Conservation (phyloP, 176 grass and related monocot genomes). For the Eragrostis nindensis region DNA sequence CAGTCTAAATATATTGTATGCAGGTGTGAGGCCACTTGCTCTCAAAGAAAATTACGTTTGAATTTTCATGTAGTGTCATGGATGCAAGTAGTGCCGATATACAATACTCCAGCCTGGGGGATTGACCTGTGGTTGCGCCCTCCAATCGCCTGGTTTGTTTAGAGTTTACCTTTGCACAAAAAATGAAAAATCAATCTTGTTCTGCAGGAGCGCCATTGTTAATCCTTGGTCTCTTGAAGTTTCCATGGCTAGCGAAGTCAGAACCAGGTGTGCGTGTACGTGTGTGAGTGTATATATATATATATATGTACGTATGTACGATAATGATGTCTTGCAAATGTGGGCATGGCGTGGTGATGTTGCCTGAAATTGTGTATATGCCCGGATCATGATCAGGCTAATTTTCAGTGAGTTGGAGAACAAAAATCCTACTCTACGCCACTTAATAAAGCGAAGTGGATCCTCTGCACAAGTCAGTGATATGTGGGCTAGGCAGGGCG, state of each 20-base stretch:
- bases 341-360: not conserved
- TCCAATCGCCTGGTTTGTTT: slow-evolving; percentile 35
- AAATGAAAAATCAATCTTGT: too few species aligned
- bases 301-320: not conserved
- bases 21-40: not conserved
- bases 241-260: slow-evolving; percentile 40
- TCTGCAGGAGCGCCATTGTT: too few species aligned
- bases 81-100: not conserved
- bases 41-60: slow-evolving; percentile 6
- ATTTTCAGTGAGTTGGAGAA: too few species aligned
- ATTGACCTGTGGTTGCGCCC: slow-evolving; percentile 30
- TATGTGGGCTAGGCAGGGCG: too few species aligned
- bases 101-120: slow-evolving; percentile 27
- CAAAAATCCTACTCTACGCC: too few species aligned
- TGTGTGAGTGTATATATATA: too few species aligned
- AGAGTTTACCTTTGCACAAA: not conserved
- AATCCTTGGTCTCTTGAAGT: slow-evolving; percentile 1
- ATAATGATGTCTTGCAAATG: slow-evolving; percentile 33
- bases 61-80: slow-evolving; percentile 8
- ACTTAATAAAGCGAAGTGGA: too few species aligned
- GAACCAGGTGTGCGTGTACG: not conserved
- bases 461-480: too few species aligned
- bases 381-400: too few species aligned
- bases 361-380: too few species aligned
- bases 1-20: not conserved